Base-by-base conservation (phyloP, 306 rosid genomes). In the Prinsepia uniflora region DNA sequence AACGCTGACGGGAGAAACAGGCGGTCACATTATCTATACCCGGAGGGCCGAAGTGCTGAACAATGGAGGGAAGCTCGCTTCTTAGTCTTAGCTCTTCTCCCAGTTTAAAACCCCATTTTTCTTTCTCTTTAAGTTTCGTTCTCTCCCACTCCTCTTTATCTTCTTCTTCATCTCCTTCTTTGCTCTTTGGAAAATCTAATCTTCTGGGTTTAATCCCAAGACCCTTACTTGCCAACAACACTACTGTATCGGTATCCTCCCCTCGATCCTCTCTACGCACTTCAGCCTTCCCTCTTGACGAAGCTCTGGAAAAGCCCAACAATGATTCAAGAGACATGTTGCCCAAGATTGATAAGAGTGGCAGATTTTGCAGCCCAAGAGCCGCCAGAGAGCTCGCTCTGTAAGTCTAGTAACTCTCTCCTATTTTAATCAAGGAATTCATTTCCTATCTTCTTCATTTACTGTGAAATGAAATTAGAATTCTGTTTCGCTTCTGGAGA, bases 341-440 rank as follows among this genome's bases (percentile, higher is more conserved):
- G 67, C 98, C 98, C 72, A 93, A 86, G 84, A 73, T 89, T 54
- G 98, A 93, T 50, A 88, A 84, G 78, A 85, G 84, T 63, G 98
- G 97, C 13, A 78, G 92, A 50, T 87, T 93, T 68, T 90, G 96
- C 80, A 90, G 97, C 74, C 98, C 97, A 20, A 80, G 97, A 79
- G 97, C 98, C 62, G 98, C 90, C 74, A 81, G 98, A 81, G 97
- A 93, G 80, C 97, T 93, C 76, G 96, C 98, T 71, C 82, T 93
- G 96, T 92, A 76, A 76, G 49, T 30, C 62, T 63, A 30, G 2
- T 30, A 30, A 30, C 61, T 71, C 19, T 63, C 0, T 42, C 69
- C 60, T 65, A 1, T 30, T 30, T 30, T 30, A 1, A 30, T 30
- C 36, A 2, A 3, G 36, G 3, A 1, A 30, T 30, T 30, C 36